Percentiles rank a stretch among this genome's conserved stretches.
Evolutionary conservation across 2,329 filamentous ascomycete species (phyloP).

Genomic region (Myriosclerotinia scirpicola): DNA sequence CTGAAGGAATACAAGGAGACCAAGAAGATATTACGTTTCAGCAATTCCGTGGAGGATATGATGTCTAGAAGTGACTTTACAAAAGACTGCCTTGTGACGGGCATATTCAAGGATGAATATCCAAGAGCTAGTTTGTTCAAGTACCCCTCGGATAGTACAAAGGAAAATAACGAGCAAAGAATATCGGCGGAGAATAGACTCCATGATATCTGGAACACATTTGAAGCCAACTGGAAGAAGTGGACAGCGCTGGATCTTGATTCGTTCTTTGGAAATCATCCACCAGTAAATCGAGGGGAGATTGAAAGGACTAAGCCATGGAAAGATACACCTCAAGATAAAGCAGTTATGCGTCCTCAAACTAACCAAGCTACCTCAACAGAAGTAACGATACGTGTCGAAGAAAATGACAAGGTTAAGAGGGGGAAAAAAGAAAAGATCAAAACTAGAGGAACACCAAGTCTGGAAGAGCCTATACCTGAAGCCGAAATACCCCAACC

Average conservation of each 20-base stretch:
- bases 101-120: background rate
- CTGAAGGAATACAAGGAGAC: background rate
- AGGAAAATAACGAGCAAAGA: background rate
- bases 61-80: background rate
- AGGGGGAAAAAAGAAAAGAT: background rate
- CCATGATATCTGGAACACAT: background rate
- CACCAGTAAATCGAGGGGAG: background rate
- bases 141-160: background rate
- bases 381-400: too few relatives aligned
- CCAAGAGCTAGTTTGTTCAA: background rate
- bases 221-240: background rate
- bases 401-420: background rate
- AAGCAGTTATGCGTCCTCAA: background rate
- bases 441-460: background rate
- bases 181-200: background rate
- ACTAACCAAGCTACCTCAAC: background rate
- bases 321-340: too few relatives aligned
- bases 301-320: background rate
- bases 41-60: too few relatives aligned
- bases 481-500: background rate
- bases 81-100: background rate
- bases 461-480: background rate
- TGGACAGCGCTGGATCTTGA: background rate
- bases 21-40: too few relatives aligned
- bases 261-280: background rate